Conservation (phyloP, 768 basidiomycete species). For the Boletus tomentosulus region DNA sequence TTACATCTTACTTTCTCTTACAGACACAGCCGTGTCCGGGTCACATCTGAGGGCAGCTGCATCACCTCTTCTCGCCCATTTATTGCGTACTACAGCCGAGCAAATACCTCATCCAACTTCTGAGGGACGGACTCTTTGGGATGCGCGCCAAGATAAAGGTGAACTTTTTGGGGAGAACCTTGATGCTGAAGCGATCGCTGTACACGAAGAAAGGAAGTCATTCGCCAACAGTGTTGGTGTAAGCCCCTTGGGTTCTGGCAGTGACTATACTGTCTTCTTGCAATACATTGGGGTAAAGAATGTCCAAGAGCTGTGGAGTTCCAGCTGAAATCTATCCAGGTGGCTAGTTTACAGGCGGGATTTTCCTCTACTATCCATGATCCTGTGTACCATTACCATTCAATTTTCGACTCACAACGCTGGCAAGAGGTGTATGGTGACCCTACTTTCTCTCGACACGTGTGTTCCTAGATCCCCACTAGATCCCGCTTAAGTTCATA, state of each 20-base stretch:
- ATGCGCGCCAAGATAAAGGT: constrained; percentile 56
- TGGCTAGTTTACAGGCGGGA: constrained; percentile 32
- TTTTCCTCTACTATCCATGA: constrained; percentile 42
- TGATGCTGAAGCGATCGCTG: constrained; percentile 25
- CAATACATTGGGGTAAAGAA: constrained; percentile 64
- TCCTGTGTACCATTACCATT: constrained; percentile 72
- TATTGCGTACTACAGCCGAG: constrained; percentile 64
- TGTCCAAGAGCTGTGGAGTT: background rate
- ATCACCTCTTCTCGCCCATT: constrained; percentile 80
- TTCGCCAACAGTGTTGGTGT: constrained; percentile 40
- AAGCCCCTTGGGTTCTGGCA: constrained; percentile 72
- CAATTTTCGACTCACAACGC: constrained; percentile 65
- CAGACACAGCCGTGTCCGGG: constrained; percentile 54
- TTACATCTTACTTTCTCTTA: constrained; percentile 25
- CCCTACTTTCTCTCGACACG: constrained; percentile 70
- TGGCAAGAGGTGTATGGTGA: constrained; percentile 79
- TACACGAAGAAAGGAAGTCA: constrained; percentile 24
- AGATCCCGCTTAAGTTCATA: constrained; percentile 1
- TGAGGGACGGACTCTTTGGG: constrained; percentile 68
- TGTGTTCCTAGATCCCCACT: constrained; percentile 29
- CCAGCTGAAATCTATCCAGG: constrained; percentile 17
- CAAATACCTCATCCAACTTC: constrained; percentile 72
- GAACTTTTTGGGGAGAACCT: constrained; percentile 35
- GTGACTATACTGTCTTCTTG: constrained; percentile 90
- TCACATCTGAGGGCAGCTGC: constrained; percentile 48